Conservation (phyloP, 306 rosid genomes). For the Coriaria nepalensis region DNA sequence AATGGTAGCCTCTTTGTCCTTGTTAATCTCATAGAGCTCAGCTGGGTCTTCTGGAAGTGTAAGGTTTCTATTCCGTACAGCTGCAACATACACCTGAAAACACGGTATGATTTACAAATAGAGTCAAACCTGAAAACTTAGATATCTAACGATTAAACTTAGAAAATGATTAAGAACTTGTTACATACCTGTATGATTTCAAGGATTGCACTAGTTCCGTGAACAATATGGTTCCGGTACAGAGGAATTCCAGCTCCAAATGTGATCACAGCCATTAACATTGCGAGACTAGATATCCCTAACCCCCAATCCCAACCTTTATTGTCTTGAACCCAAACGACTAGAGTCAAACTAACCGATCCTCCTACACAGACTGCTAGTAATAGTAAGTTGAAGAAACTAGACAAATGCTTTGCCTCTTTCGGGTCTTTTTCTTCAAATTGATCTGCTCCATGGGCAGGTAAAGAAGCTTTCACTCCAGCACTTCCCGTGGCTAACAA, state of each 20-base stretch:
- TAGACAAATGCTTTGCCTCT: constrained; percentile 30
- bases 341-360: constrained; percentile 37
- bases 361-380: constrained; percentile 51
- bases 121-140: too few species aligned
- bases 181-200: too few species aligned
- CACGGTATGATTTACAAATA: neutral
- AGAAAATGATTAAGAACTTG: too few species aligned
- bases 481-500: constrained; percentile 64
- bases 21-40: constrained; percentile 44
- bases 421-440: constrained; percentile 25
- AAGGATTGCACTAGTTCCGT: constrained; percentile 46
- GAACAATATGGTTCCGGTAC: constrained; percentile 28
- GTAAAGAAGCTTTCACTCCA: constrained; percentile 47
- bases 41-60: constrained; percentile 46
- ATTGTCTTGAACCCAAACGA: constrained; percentile 55
- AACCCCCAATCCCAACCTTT: constrained; percentile 58
- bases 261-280: constrained; percentile 32
- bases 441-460: constrained; percentile 62
- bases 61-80: constrained; percentile 51
- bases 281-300: constrained; percentile 47
- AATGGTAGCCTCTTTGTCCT: constrained; percentile 43
- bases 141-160: too few species aligned
- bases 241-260: constrained; percentile 21
- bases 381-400: constrained; percentile 48
- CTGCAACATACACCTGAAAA: constrained; percentile 62